phyloP scores from a whole-genome alignment of 768 basidiomycete genomes.

The Neoboletus brunneissimus region DNA sequence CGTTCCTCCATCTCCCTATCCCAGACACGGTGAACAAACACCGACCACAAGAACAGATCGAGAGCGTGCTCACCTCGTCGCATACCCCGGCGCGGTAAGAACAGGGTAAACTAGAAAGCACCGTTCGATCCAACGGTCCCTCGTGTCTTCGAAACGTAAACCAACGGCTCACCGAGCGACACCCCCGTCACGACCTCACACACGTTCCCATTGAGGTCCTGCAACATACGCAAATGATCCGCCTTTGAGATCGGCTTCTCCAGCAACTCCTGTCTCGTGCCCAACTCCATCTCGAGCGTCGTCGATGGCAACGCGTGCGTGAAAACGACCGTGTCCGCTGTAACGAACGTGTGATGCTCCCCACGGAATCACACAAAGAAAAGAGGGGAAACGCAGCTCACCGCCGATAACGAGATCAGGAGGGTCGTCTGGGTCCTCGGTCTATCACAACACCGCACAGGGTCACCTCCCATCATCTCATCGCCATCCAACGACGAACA shows the following conservation, averaged over 20 bases:
- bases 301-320: constrained; percentile 65
- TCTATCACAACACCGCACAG: constrained; percentile 25
- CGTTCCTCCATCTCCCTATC: constrained; percentile 79
- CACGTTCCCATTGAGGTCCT: constrained; percentile 79
- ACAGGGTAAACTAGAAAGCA: constrained; percentile 61
- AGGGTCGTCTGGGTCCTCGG: constrained; percentile 58
- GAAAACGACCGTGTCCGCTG: constrained; percentile 96
- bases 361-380: not conserved
- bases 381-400: constrained; percentile 24
- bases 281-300: constrained; percentile 41
- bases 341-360: not conserved
- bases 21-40: not conserved
- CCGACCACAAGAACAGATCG: not conserved
- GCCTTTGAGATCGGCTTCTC: constrained; percentile 82
- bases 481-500: not conserved
- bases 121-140: not conserved
- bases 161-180: constrained; percentile 57
- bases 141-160: not conserved
- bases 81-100: constrained; percentile 72
- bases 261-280: constrained; percentile 65
- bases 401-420: constrained; percentile 82
- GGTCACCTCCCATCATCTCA: not conserved
- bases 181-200: constrained; percentile 96
- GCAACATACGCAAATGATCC: constrained; percentile 85
- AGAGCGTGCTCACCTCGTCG: constrained; percentile 46